Percentiles rank a stretch among this genome's conserved stretches.
Conservation (phyloP, 176 grass and related monocot genomes). For the Alloteropsis semialata region DNA sequence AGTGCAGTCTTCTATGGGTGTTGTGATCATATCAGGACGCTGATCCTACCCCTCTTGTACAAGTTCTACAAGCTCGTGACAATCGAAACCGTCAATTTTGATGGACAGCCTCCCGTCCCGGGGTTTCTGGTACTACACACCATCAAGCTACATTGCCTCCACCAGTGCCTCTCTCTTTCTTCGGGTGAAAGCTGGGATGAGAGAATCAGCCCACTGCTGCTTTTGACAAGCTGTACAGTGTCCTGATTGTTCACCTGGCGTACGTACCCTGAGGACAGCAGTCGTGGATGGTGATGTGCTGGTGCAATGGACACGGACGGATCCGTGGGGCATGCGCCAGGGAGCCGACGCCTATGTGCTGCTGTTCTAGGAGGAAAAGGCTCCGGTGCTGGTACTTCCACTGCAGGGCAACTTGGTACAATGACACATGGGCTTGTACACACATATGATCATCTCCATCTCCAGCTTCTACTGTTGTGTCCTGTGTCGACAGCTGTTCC, state of each 20-base stretch:
- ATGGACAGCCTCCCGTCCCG: background rate
- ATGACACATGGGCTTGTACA: conserved; percentile 26
- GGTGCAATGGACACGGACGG: background rate
- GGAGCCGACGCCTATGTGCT: background rate
- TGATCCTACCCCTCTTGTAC: background rate
- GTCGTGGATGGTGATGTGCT: background rate
- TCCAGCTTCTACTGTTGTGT: background rate
- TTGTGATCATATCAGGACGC: background rate
- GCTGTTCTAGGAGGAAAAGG: background rate
- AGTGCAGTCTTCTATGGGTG: background rate
- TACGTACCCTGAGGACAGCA: background rate
- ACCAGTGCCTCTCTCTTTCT: background rate
- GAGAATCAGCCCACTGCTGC: background rate
- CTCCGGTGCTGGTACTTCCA: background rate
- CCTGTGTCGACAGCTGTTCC: background rate
- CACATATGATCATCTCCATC: background rate
- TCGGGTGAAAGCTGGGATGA: background rate
- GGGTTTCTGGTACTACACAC: background rate
- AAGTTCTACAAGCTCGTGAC: background rate
- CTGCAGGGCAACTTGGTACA: conserved; percentile 8
- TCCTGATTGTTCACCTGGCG: conserved; percentile 10
- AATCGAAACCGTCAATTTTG: background rate
- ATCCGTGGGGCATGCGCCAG: background rate
- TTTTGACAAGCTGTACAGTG: background rate
- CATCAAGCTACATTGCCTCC: background rate